Base-by-base conservation (phyloP, 257 asterid genomes). In the Plantago major region DNA sequence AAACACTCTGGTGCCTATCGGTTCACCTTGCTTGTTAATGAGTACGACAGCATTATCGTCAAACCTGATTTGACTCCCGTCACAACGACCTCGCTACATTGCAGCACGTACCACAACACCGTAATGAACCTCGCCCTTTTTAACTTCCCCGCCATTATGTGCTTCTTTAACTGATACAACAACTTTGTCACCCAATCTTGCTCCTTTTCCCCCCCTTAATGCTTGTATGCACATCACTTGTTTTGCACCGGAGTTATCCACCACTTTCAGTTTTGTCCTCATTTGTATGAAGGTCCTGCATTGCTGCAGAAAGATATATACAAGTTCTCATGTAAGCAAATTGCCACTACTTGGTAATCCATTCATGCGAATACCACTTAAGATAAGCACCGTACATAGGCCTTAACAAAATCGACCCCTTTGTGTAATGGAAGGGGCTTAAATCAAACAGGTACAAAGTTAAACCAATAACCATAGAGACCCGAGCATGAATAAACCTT, bases 81-180 rank as follows among this genome's bases (percentile, higher is more conserved):
- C 97, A 65, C 89, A 81, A 6, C 99, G 91, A 14, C 95, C 94
- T 0, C 80, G 76, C 55, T 73, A 95, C 97, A 93, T 89, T 5
- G 99, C 97, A 60, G 95, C 97, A 62, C 95, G 94, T 22, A 93
- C 95, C 3, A 89, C 99, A 42, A 93, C 95, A 12, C 94, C 97
- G 45, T 86, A 78, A 60, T 64, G 76, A 11, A 89, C 94, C 6
- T 87, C 91, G 13, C 99, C 99, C 70, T 87, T 93, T 79, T 89
- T 87, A 73, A 89, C 97, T 73, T 93, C 84, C 48, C 99, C 99
- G 9, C 91, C 96, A 52, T 81, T 81, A 7, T 83, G 90, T 2
- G 99, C 97, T 73, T 89, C 96, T 76, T 84, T 93, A 11, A 89
- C 97, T 0, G 99, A 93, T 19, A 90, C 95, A 12, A 89, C 88